A percentile compares a stretch with the other conserved stretches of the same genome.
phyloP scores from a whole-genome alignment of 1,139 yeast genomes.

The Zygoascus sp. region DNA sequence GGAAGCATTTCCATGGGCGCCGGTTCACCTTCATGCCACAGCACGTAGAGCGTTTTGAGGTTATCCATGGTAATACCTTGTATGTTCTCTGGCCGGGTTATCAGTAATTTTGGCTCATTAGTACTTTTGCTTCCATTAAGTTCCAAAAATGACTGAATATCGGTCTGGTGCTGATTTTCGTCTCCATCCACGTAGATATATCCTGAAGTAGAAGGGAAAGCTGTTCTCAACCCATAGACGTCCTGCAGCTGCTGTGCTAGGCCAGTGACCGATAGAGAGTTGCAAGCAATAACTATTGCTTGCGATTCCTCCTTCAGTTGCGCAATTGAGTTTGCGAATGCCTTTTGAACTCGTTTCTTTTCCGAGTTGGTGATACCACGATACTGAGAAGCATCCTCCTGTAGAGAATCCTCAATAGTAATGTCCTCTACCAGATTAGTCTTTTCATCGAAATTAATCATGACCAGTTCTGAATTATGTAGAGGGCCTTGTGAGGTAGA shows the following conservation, averaged over 20 bases:
- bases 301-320: constrained; percentile 1
- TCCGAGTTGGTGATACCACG: constrained; percentile 1
- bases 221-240: not conserved
- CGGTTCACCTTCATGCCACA: constrained; percentile 13
- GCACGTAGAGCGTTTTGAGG: not conserved
- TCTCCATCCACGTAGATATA: not conserved
- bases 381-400: not conserved
- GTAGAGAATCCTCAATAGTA: not conserved
- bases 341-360: not conserved
- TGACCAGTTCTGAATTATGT: not conserved
- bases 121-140: constrained; percentile 1
- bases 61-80: constrained; percentile 2
- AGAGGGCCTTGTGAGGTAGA: not conserved
- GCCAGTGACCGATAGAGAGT: constrained; percentile 5
- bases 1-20: constrained; percentile 9
- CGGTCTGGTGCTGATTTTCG: not conserved
- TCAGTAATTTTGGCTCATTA: constrained; percentile 1
- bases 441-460: constrained; percentile 5
- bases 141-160: constrained; percentile 6
- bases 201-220: constrained; percentile 2
- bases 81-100: constrained; percentile 7
- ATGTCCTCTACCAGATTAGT: constrained; percentile 1
- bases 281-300: constrained; percentile 3
- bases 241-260: constrained; percentile 5
- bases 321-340: constrained; percentile 2